A percentile compares a stretch with the other conserved stretches of the same genome.
These are phyloP conservation scores for Didymella glomerata DNA, from an alignment of 2,329 filamentous ascomycete species.

Conservation along the genomic window DNA sequence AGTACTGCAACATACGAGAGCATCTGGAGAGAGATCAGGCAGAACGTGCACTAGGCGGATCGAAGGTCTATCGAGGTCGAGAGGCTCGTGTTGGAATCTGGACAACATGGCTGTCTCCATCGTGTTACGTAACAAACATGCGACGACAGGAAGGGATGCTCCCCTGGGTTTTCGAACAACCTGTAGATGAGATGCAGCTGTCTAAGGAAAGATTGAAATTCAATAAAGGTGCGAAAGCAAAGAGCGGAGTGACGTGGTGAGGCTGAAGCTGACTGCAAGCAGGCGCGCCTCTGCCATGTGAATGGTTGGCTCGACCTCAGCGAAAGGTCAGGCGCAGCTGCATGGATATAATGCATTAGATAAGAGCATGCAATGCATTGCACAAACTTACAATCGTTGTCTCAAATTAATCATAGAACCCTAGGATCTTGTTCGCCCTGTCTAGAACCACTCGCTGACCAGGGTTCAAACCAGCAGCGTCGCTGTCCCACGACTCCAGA, in stretches of 20 bases:
- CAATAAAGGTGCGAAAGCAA: too few relatives aligned
- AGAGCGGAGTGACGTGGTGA: too few relatives aligned
- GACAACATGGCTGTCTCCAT: too few relatives aligned
- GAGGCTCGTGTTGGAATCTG: background rate
- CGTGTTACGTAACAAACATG: too few relatives aligned
- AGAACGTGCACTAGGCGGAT: background rate
- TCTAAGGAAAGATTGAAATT: too few relatives aligned
- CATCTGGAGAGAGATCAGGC: background rate
- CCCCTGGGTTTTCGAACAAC: too few relatives aligned
- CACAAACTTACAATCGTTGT: background rate
- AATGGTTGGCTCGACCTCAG: background rate
- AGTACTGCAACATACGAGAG: background rate
- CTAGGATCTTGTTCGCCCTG: constrained; percentile 62
- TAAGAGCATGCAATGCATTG: background rate
- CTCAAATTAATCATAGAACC: constrained; percentile 53
- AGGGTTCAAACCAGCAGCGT: constrained; percentile 56
- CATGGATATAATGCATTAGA: background rate
- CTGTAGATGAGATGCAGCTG: too few relatives aligned
- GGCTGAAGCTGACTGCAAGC: background rate
- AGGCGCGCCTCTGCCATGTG: background rate
- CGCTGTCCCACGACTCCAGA: constrained; percentile 59
- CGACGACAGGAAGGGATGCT: too few relatives aligned
- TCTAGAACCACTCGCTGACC: constrained; percentile 63
- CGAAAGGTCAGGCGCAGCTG: background rate
- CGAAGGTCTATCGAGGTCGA: background rate